phyloP scores from a whole-genome alignment of 116 monocot genomes.

The Dioscorea cayenensis region DNA sequence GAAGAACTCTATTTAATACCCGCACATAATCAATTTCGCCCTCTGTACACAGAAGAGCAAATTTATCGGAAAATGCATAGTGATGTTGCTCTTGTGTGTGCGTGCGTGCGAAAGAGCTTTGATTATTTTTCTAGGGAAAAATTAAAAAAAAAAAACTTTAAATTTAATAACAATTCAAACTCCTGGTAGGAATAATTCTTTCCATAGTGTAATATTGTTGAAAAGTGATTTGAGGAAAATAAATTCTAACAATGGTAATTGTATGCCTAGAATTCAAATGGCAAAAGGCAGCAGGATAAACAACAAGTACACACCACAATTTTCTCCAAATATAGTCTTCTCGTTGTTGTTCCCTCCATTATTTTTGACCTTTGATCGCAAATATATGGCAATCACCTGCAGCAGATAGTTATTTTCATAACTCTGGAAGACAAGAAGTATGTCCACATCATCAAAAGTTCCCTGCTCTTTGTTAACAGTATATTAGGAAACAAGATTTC shows the following conservation, averaged over 20 bases:
- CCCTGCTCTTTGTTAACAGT: no score
- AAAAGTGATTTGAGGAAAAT: not conserved
- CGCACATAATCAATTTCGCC: constrained; percentile 89
- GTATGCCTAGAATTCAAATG: not conserved
- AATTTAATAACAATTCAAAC: no score
- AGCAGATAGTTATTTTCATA: constrained; percentile 3
- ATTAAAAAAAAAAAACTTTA: no score
- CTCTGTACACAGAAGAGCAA: constrained; percentile 20
- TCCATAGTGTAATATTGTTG: no score
- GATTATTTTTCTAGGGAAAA: no score
- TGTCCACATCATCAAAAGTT: no score
- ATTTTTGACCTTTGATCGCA: constrained; percentile 60
- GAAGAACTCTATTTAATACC: constrained; percentile 81
- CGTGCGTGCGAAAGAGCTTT: no score
- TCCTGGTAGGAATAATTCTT: no score
- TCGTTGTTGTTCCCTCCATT: constrained; percentile 6
- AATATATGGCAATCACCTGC: constrained; percentile 86
- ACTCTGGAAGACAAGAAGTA: not conserved
- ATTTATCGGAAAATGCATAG: not conserved
- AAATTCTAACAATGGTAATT: not conserved
- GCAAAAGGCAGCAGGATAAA: not conserved
- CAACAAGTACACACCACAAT: constrained; percentile 21
- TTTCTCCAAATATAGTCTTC: constrained; percentile 8
- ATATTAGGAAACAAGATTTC: no score
- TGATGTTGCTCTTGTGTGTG: no score